Evolutionary conservation across 148 eudicot genomes (phyloP).

Genomic region (Rhododendron williamsianum): DNA sequence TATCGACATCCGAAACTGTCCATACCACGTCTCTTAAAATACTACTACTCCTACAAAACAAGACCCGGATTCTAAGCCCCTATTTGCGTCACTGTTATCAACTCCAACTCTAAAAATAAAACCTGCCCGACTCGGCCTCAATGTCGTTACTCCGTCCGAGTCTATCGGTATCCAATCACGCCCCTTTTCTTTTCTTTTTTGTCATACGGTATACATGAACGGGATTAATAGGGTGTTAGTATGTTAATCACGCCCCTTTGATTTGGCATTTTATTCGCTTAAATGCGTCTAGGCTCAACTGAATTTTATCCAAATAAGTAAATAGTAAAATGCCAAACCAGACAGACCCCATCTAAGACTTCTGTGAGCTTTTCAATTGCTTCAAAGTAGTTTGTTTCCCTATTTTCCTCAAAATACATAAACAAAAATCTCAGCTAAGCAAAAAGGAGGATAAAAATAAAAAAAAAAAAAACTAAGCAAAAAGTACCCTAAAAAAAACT

Average conservation of each 20-base stretch:
- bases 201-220: too few species aligned
- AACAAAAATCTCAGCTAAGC: background rate
- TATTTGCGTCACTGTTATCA: background rate
- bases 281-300: background rate
- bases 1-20: background rate
- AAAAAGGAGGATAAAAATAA: background rate
- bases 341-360: background rate
- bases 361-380: background rate
- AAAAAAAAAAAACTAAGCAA: too few species aligned
- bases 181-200: background rate
- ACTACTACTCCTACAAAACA: background rate
- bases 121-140: background rate
- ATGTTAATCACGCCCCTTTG: background rate
- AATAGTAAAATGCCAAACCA: background rate
- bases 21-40: background rate
- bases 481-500: background rate
- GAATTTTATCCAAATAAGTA: background rate
- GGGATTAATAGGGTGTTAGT: too few species aligned
- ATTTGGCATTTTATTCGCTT: background rate
- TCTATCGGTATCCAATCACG: background rate
- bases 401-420: background rate
- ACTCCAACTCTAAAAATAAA: background rate
- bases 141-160: background rate
- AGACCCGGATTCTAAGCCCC: background rate
- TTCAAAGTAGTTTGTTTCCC: background rate